Conservation (phyloP, 1,139 yeast genomes). For the Taphrina sp. region DNA sequence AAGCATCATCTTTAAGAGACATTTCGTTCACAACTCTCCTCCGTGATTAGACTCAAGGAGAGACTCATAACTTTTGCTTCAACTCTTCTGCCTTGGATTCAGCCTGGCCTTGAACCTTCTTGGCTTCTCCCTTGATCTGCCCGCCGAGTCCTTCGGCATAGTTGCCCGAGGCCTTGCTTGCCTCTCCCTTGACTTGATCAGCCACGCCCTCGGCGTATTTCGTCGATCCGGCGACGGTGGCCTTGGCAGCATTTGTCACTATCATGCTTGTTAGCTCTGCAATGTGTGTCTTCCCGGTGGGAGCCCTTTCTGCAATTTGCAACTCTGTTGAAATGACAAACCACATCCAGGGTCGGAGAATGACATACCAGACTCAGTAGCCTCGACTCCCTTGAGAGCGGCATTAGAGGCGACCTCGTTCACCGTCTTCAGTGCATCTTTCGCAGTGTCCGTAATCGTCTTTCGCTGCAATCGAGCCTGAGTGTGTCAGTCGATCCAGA, state of each 20-base stretch:
- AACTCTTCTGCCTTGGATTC: constrained; percentile 19
- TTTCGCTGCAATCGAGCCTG: constrained; percentile 25
- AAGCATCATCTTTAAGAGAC: no score
- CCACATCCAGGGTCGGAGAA: no score
- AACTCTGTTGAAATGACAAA: no score
- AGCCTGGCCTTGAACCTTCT: constrained; percentile 15
- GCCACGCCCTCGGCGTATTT: constrained; percentile 13
- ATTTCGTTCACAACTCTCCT: no score
- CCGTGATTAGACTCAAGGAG: no score
- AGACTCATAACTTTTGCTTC: constrained; percentile 23
- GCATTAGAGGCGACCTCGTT: constrained; percentile 13
- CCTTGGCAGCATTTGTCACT: constrained; percentile 18
- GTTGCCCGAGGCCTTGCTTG: no score
- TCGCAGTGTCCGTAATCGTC: constrained; percentile 9
- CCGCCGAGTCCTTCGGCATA: constrained; percentile 10
- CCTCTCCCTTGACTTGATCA: constrained; percentile 14
- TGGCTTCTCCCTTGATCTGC: constrained; percentile 8
- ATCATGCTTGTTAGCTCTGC: no score
- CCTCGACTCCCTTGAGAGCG: constrained; percentile 16
- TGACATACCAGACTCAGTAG: constrained; percentile 7
- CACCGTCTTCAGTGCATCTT: constrained; percentile 14
- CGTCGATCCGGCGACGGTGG: constrained; percentile 16
- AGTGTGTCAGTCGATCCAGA: not conserved
- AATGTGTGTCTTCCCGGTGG: no score
- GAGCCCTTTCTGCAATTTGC: no score